These are phyloP conservation scores for Pythium biforme DNA, from an alignment of 352 stramenopile genomes.

Conservation along the genomic window DNA sequence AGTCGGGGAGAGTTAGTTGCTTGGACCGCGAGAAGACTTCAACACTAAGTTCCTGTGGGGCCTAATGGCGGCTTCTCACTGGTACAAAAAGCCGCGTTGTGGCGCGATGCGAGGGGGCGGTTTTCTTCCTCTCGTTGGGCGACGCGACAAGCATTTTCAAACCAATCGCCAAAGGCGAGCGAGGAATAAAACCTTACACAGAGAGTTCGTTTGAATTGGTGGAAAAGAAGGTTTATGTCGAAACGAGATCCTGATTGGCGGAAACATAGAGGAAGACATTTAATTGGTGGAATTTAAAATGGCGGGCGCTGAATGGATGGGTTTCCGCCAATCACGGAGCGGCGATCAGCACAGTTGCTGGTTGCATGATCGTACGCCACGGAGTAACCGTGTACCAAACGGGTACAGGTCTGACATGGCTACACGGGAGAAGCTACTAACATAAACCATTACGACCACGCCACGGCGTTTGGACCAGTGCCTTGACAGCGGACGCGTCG, in stretches of 20 bases:
- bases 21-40: conserved; percentile 1
- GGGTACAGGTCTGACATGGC: neutral
- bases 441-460: too few species aligned
- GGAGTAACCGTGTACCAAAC: neutral
- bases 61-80: conserved; percentile 21
- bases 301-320: conserved; percentile 17
- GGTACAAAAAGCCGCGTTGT: conserved; percentile 26
- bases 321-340: conserved; percentile 19
- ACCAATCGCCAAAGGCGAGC: conserved; percentile 20
- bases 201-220: neutral
- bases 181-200: neutral
- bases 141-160: conserved; percentile 50
- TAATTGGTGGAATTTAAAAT: conserved; percentile 56
- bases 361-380: neutral
- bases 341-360: neutral
- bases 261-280: conserved; percentile 17
- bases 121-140: conserved; percentile 73
- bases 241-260: conserved; percentile 29
- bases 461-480: neutral
- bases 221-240: neutral
- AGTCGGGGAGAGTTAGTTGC: neutral
- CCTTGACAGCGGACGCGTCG: neutral
- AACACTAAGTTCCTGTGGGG: neutral
- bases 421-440: too few species aligned
- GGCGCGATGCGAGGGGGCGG: conserved; percentile 17